Base-by-base conservation (phyloP, 2,329 filamentous ascomycete species). In the Aspergillus terreus region DNA sequence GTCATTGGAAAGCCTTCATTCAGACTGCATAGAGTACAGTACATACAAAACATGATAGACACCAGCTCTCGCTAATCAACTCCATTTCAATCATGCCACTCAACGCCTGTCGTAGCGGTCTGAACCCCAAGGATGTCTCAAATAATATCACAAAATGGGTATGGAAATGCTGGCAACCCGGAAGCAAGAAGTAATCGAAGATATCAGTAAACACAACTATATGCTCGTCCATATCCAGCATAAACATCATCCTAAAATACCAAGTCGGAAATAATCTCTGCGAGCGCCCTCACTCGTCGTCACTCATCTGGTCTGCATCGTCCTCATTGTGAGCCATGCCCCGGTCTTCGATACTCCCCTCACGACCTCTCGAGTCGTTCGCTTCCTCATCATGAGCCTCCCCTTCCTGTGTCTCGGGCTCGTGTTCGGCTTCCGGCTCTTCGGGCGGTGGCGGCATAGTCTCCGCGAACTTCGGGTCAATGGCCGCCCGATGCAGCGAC, bases 381-480 rank as follows among this genome's bases (percentile, higher is more conserved):
- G 17, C 40, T 6, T 59, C 57, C 25, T 48, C 50, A 4, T 60
- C 54, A 14, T 54, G 49, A 5, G 46, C 51, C 17, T 32, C 52
- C 5, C 41, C 25, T 27, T 59, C 50, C 10, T 41, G 50, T 30
- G 46, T 25, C 15, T 61, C 45, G 4, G 54, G 54, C 17, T 54
- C 47, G 19, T 54, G 44, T 1, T 11, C 38, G 9, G 30, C 12
- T 17, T 62, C 54, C 10, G 53, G 50, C 36, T 58, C 46, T 25
- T 59, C 60, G 2, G 59, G 69, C 3, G 70, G 65, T 21, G 68
- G 62, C 11, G 68, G 68, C 52, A 74, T 62, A 4, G 59, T 63
- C 42, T 67, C 66, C 5, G 64, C 67, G 50, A 75, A 77, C 44
- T 68, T 68, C 1, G 70, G 68, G 52, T 81, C 78, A 49, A 76